Base-by-base conservation (phyloP, 2,329 filamentous ascomycete species). In the Hymenotorrendiella dingleyae region DNA sequence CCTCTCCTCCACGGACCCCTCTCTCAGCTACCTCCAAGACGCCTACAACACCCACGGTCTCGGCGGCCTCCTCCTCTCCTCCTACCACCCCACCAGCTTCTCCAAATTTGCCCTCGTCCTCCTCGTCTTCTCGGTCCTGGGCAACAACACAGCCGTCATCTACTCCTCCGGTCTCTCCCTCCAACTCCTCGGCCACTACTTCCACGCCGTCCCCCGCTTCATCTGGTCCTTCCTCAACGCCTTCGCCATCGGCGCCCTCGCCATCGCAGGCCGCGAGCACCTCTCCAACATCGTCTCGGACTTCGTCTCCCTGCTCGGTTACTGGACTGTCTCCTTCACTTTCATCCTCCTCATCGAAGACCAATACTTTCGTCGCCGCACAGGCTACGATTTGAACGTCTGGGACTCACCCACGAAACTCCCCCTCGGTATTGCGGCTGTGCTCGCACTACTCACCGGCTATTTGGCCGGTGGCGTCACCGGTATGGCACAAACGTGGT, bases 11-110 rank as follows among this genome's bases (percentile, higher is more conserved):
- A 30, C 23, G 6, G 55, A 58, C n/a, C 59, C 58, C 23, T 49
- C 57, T 47, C 55, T 64, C 43, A 67, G 65, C 57, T 54, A 60
- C 36, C 67, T 67, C 56, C 53, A 61, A 21, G 53, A 60, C 2
- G 62, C 64, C 2, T 68, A 72, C 50, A 55, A 59, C 17, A 55
- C 66, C 17, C 60, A 70, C 33, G 67, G 67, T 10, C 61, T 74
- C 1, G 71, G 71, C 16, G 70, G 68, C 45, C 60, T 74, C 4
- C 64, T 75, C 46, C 58, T 66, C 19, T 61, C 64, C 30, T 63
- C 68, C 53, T 66, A 69, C 16, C 63, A 70, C 46, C 71, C 71
- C 1, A 49, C 60, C 6, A 66, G 66, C 17, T 73, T 70, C 52
- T 67, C 68, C 23, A 72, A 73, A 44, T 67, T 73, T 53, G 64